Conservation (phyloP, 2,329 filamentous ascomycete species). For the Penicillium sp. region DNA sequence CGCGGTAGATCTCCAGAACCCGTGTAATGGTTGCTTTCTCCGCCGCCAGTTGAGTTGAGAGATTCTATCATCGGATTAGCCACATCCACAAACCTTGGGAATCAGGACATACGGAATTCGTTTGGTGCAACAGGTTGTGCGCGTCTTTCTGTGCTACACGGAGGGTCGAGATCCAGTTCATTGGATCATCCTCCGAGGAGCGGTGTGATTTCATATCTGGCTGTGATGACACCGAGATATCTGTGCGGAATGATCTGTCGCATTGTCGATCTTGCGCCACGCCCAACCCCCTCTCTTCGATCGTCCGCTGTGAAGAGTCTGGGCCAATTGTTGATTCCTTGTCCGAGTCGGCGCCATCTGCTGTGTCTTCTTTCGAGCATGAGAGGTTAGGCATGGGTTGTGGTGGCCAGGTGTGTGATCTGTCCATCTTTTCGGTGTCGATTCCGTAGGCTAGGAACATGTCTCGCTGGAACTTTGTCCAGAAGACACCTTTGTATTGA, state of each 20-base stretch:
- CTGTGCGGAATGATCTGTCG: background rate
- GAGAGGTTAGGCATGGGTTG: background rate
- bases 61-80: slow-evolving; percentile 30
- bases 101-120: slow-evolving; percentile 29
- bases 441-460: slow-evolving; percentile 26
- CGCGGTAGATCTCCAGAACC: slow-evolving; percentile 47
- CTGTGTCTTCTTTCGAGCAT: background rate
- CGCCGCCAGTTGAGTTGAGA: slow-evolving; percentile 50
- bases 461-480: slow-evolving; percentile 22
- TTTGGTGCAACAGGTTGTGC: slow-evolving; percentile 28
- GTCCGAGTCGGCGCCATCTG: background rate
- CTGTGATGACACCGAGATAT: background rate
- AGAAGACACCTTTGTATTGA: slow-evolving; percentile 4
- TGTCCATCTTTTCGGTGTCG: slow-evolving; percentile 6
- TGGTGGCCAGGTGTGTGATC: background rate
- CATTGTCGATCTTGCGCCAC: background rate
- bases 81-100: background rate
- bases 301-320: slow-evolving; percentile 6
- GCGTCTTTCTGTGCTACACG: slow-evolving; percentile 20
- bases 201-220: background rate
- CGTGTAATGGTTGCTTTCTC: slow-evolving; percentile 47
- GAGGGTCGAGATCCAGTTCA: slow-evolving; percentile 23
- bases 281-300: slow-evolving; percentile 1
- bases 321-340: background rate
- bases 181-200: background rate